Base-by-base conservation (phyloP, 2,329 filamentous ascomycete species). In the Metarhizium brunneum region DNA sequence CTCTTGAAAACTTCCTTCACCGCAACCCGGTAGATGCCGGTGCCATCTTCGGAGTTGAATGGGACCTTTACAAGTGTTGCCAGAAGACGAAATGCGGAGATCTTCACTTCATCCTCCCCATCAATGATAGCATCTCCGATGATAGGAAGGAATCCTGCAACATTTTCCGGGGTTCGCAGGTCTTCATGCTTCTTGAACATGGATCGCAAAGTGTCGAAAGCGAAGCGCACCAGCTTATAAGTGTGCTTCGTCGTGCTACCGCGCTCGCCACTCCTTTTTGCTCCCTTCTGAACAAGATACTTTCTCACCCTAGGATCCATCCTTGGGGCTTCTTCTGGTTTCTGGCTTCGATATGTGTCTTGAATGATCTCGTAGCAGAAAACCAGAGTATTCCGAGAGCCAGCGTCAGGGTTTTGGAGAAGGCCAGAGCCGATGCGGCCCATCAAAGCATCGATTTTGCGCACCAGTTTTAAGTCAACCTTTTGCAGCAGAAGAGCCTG, bases 291-390 rank as follows among this genome's bases (percentile, higher is more conserved):
- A 32, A 96, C 78, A 8, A 97, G 76, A 64, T 94, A 96, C 55
- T 86, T 84, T 66, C 80, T 84, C 49, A 85, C 76, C 59, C 78
- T 80, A 16, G 81, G 80, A 62, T 88, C 82, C 7, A 84, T 72
- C 63, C 80, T 82, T n/a, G 72, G 69, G 60, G 78, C 75, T 20
- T 69, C 73, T 65, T 74, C 68, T 7, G 74, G 76, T 62, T 76
- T 81, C 54, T 79, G 76, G 56, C 81, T 82, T 57, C 82, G 82
- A 69, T 96, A 95, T 0, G 90, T 88, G 59, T 92, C 86, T 66
- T 95, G 88, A 45, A 97, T 88, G 50, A 97, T 81, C 69, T 97
- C 90, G 67, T 96, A 97, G 68, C 92, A 96, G 70, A 99, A 96
- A 0, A 96, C 75, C n/a, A 99, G 75, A 45, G 92, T 85, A 61